Base-by-base conservation (phyloP, 345 rosid species). In the Euphorbia pulcherrima region DNA sequence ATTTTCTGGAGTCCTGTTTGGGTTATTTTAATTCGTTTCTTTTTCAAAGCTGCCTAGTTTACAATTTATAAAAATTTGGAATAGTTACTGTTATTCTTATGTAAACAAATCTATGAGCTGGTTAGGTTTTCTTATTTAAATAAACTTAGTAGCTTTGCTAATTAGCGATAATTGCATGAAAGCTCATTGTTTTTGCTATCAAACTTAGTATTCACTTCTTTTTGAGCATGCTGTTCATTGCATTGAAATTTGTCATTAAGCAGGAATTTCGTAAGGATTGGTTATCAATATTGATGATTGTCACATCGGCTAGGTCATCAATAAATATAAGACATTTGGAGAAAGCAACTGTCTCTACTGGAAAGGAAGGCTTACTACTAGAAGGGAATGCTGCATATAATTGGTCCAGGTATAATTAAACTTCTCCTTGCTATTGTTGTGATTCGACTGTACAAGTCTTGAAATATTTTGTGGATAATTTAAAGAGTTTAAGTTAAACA, bases 211-310 rank as follows among this genome's bases (percentile, higher is more conserved):
- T 47, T 64, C 33, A 37, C 48, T 41, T 62, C 46, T 66, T 62
- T 41, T 13, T 27, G 37, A 72, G 35, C 58, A 39, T 46, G 17
- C 35, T 30, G 28, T 14, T 76, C 55, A 56, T 46, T 8, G 41
- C n/a, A 63, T 33, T 51, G 24, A 39, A 14, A 28, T 72, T 27
- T 71, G n/a, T 72, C 57, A 59, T 75, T 81, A 66, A 77, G 62
- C 86, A 94, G 99, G 97, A 87, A 64, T 91, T 94, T 70, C 93
- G 99, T 54, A 94, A 89, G 82, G 93, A 89, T 80, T 94, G 99
- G 99, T 57, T 94, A 76, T 88, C 86, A 47, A 86, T 94, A 78
- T 82, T 94, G 88, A 88, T 91, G 97, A 86, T 91, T 77, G 99
- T 91, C 72, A 94, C 99, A 58, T 94, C 99, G 60, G 84, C 99